These are phyloP conservation scores for Psidium friedrichsthalianum DNA, from an alignment of 345 rosid species.

Conservation along the genomic window DNA sequence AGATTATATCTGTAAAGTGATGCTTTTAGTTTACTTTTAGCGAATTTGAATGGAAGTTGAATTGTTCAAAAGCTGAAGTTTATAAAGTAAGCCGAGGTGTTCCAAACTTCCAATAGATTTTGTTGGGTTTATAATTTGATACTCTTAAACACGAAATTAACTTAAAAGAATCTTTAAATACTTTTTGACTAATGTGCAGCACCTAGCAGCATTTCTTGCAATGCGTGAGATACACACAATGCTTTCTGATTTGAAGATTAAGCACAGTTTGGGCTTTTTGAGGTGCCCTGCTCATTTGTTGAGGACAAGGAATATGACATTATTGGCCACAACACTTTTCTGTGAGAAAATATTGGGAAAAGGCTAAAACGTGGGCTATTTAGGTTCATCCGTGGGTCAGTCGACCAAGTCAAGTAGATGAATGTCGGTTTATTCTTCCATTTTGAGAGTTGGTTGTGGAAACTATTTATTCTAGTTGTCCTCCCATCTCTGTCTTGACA, in stretches of 20 bases:
- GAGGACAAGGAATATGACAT: background rate
- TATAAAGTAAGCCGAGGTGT: background rate
- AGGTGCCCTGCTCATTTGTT: background rate
- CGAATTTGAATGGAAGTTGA: background rate
- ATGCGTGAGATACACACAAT: background rate
- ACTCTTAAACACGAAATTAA: background rate
- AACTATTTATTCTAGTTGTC: background rate
- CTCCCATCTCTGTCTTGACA: background rate
- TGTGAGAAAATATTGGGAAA: background rate
- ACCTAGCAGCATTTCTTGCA: background rate
- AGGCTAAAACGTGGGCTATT: background rate
- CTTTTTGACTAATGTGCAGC: background rate
- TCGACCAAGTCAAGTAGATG: background rate
- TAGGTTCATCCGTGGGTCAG: background rate
- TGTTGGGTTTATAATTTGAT: background rate
- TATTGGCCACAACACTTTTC: background rate
- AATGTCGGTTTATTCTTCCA: background rate
- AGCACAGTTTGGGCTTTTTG: background rate
- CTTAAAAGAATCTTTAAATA: background rate
- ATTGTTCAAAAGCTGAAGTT: background rate
- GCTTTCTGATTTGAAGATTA: background rate
- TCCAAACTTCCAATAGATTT: background rate
- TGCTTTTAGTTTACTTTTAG: background rate
- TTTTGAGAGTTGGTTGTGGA: background rate
- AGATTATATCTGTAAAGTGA: background rate